A percentile compares a stretch with the other conserved stretches of the same genome.
These are phyloP conservation scores for Populus davidiana DNA, from an alignment of 345 rosid species.

Conservation along the genomic window DNA sequence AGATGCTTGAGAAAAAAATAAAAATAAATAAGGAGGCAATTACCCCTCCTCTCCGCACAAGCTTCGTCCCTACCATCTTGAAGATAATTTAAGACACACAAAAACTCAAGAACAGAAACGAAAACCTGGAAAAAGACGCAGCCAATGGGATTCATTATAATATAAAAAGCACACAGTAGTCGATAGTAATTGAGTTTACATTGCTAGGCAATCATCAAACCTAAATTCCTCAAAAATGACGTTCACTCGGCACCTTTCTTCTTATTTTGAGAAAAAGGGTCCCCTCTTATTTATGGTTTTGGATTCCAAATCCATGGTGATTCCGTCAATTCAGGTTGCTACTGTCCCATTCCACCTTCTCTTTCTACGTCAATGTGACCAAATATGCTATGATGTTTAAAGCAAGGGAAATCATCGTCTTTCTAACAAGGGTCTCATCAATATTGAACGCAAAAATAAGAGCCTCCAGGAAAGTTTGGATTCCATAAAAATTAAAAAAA, in stretches of 20 bases:
- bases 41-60: neutral
- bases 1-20: too few species aligned
- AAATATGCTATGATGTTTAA: neutral
- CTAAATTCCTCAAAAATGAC: constrained; percentile 8
- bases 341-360: too few species aligned
- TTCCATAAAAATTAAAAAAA: too few species aligned
- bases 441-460: too few species aligned
- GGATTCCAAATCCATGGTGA: neutral
- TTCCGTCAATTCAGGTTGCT: too few species aligned
- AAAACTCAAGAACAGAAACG: too few species aligned
- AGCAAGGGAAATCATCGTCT: neutral
- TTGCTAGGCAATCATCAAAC: neutral
- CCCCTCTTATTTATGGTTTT: constrained; percentile 1
- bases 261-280: constrained; percentile 7
- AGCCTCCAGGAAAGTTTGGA: too few species aligned
- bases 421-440: neutral
- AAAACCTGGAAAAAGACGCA: neutral
- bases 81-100: neutral
- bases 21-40: neutral
- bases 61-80: too few species aligned
- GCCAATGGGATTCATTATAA: too few species aligned
- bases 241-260: neutral
- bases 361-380: too few species aligned
- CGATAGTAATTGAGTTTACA: neutral
- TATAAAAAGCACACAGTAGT: too few species aligned